Evolutionary conservation across 768 basidiomycete genomes (phyloP).

Genomic region (Kwoniella newhampshirensis): DNA sequence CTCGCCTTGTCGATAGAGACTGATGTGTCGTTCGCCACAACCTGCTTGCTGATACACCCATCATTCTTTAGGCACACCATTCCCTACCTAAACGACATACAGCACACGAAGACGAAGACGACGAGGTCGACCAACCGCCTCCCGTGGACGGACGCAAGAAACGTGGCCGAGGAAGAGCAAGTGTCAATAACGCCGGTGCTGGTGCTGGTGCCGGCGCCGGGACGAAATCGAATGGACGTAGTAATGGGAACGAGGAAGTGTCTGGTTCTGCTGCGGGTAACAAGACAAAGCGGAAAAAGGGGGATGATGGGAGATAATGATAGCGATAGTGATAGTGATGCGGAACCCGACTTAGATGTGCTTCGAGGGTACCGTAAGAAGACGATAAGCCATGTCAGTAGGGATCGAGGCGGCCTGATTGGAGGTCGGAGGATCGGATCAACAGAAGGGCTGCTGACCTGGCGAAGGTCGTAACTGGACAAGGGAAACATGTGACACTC

Average conservation of each 20-base stretch:
- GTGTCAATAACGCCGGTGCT: background rate
- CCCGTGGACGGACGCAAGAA: constrained; percentile 8
- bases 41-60: too few species aligned
- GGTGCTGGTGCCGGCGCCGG: background rate
- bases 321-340: too few species aligned
- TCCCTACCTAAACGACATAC: constrained; percentile 8
- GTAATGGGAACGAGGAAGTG: background rate
- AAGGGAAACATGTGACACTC: too few species aligned
- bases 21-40: background rate
- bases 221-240: background rate
- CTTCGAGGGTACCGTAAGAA: too few species aligned
- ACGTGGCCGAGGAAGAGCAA: constrained; percentile 14
- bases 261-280: background rate
- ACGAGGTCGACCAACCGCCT: background rate
- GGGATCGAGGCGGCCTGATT: too few species aligned
- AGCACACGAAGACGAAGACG: background rate
- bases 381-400: too few species aligned
- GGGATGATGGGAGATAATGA: too few species aligned
- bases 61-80: constrained; percentile 21
- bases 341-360: too few species aligned
- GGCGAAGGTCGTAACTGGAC: too few species aligned
- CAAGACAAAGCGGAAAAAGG: constrained; percentile 21
- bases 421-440: too few species aligned
- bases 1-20: background rate
- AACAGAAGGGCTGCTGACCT: too few species aligned